These are phyloP conservation scores for Trebouxia sp. DNA, from an alignment of 139 green algal species.

Conservation along the genomic window DNA sequence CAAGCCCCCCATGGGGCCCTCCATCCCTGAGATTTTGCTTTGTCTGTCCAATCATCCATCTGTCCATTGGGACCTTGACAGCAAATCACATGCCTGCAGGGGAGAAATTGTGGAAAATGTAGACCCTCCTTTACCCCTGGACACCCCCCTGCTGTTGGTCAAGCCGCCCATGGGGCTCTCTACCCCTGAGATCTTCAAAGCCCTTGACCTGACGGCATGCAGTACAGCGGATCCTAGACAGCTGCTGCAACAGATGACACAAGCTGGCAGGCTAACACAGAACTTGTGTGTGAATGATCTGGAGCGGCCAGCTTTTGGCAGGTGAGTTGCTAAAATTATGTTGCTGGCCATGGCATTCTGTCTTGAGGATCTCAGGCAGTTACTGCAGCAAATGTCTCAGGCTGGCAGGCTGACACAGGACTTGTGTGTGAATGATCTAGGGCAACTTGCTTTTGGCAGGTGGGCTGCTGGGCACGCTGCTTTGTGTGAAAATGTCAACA, in stretches of 20 bases:
- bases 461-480: no score
- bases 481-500: no score
- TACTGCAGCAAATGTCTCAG: neutral
- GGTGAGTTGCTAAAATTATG: slow-evolving; percentile 47
- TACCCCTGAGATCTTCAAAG: slow-evolving; percentile 93
- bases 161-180: slow-evolving; percentile 86
- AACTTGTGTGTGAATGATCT: slow-evolving; percentile 88
- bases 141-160: slow-evolving; percentile 89
- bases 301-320: slow-evolving; percentile 93
- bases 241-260: slow-evolving; percentile 68
- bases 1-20: no score
- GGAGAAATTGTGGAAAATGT: slow-evolving; percentile 95
- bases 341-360: neutral
- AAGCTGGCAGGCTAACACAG: slow-evolving; percentile 40
- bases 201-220: slow-evolving; percentile 78
- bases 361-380: neutral
- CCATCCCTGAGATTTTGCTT: no score
- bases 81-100: slow-evolving; percentile 39
- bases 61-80: neutral
- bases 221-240: slow-evolving; percentile 75
- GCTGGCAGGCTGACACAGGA: slow-evolving; percentile 15
- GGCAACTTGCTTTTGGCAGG: slow-evolving; percentile 92
- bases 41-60: neutral
- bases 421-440: slow-evolving; percentile 88
- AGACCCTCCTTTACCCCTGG: slow-evolving; percentile 73